Evolutionary conservation across 192 early-diverging fungal species (phyloP).

Genomic region (Phlyctochytrium arcticum): DNA sequence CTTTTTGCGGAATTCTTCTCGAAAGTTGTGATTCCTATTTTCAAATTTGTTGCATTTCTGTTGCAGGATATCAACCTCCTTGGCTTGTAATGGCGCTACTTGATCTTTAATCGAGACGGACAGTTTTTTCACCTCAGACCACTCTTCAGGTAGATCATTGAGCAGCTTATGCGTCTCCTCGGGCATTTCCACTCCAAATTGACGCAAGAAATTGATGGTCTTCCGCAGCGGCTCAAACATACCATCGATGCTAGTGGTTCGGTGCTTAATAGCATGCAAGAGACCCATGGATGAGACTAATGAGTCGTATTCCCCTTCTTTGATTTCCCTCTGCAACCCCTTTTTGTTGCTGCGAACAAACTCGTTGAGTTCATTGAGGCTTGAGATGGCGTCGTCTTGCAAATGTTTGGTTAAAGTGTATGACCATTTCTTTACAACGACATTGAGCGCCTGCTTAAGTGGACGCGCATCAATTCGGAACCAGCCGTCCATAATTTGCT

Average conservation of each 20-base stretch:
- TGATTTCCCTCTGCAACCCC: slow-evolving; percentile 52
- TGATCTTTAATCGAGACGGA: slow-evolving; percentile 58
- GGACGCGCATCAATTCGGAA: slow-evolving; percentile 59
- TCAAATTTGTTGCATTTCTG: slow-evolving; percentile 69
- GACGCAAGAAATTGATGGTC: slow-evolving; percentile 57
- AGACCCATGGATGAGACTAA: slow-evolving; percentile 58
- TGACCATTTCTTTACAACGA: slow-evolving; percentile 65
- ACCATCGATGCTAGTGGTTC: slow-evolving; percentile 49
- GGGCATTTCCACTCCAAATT: slow-evolving; percentile 62
- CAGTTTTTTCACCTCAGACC: slow-evolving; percentile 63
- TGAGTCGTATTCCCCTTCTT: slow-evolving; percentile 59
- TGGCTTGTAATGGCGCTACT: slow-evolving; percentile 60
- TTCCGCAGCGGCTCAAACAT: slow-evolving; percentile 65
- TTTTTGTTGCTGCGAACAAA: slow-evolving; percentile 56
- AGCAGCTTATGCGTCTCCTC: slow-evolving; percentile 63
- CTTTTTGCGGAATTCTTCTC: slow-evolving; percentile 64
- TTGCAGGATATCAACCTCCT: slow-evolving; percentile 61
- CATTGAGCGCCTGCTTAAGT: slow-evolving; percentile 59
- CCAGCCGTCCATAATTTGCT: slow-evolving; percentile 57
- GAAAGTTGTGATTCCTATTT: slow-evolving; percentile 57
- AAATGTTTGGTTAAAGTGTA: slow-evolving; percentile 64
- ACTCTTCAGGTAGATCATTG: slow-evolving; percentile 62
- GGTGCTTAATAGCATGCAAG: slow-evolving; percentile 59
- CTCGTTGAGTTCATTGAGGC: slow-evolving; percentile 55
- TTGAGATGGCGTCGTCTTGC: slow-evolving; percentile 52